Percentiles rank a stretch among this genome's conserved stretches.
Evolutionary conservation across 805 yeast species (phyloP).

Genomic region (Myxozyma melibiosi): DNA sequence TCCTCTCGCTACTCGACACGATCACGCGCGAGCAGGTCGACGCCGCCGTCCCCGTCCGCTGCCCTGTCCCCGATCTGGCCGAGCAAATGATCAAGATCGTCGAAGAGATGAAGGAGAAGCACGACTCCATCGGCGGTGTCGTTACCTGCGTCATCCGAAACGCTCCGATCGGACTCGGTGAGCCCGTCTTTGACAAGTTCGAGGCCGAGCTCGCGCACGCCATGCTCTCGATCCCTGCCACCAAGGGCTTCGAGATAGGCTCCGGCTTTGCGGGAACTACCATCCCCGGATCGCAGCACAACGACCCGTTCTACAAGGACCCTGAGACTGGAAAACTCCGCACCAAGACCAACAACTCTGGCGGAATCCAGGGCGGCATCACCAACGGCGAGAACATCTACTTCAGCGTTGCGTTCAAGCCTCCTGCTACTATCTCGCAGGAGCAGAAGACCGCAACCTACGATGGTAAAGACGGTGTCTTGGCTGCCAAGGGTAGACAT

Average conservation of each 20-base stretch:
- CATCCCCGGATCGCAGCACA: slow-evolving; percentile 91
- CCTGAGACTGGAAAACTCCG: slow-evolving; percentile 65
- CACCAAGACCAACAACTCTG: slow-evolving; percentile 88
- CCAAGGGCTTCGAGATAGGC: slow-evolving; percentile 97
- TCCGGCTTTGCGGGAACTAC: slow-evolving; percentile 91
- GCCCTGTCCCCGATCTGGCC: slow-evolving; percentile 76
- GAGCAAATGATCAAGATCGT: slow-evolving; percentile 84
- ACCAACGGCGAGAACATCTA: slow-evolving; percentile 94
- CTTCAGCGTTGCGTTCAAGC: slow-evolving; percentile 94
- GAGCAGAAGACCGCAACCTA: slow-evolving; percentile 87
- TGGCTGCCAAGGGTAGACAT: slow-evolving; percentile 97
- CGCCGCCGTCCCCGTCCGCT: slow-evolving; percentile 84
- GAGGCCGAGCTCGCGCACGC: slow-evolving; percentile 97
- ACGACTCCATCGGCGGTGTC: slow-evolving; percentile 96
- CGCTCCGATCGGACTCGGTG: slow-evolving; percentile 94
- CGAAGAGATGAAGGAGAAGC: slow-evolving; percentile 78
- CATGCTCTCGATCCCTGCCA: slow-evolving; percentile 96
- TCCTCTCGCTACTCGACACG: slow-evolving; percentile 66
- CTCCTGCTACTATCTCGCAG: slow-evolving; percentile 96
- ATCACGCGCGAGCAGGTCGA: slow-evolving; percentile 90
- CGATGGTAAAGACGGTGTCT: slow-evolving; percentile 82
- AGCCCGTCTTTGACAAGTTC: slow-evolving; percentile 94
- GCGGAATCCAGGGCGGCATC: slow-evolving; percentile 98
- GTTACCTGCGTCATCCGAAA: slow-evolving; percentile 97
- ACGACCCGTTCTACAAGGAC: slow-evolving; percentile 77